Evolutionary conservation across 2,329 filamentous ascomycete species (phyloP).

Genomic region (Orbilia ellipsospora): DNA sequence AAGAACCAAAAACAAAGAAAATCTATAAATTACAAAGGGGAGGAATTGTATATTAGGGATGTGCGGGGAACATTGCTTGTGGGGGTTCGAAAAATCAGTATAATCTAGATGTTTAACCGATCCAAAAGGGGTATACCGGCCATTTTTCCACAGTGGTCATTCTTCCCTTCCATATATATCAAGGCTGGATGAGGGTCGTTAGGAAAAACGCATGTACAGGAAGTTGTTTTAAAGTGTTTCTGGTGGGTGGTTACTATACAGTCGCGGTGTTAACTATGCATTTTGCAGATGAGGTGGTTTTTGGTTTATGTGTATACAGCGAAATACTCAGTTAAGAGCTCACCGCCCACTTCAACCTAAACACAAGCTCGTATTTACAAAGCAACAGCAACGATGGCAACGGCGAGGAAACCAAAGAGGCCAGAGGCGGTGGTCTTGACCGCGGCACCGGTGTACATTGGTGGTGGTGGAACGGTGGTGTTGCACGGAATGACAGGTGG

Average conservation of each 20-base stretch:
- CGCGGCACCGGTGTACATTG: slow-evolving; percentile 50
- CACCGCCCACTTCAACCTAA: neutral
- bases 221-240: too few relatives aligned
- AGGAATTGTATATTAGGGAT: neutral
- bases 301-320: neutral
- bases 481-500: slow-evolving; percentile 36
- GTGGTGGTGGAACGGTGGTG: slow-evolving; percentile 42
- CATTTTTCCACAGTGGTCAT: neutral
- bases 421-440: slow-evolving; percentile 45
- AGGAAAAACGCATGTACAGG: too few relatives aligned
- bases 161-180: neutral
- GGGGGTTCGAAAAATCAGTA: too few relatives aligned
- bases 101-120: too few relatives aligned
- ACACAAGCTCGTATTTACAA: slow-evolving; percentile 17
- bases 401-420: slow-evolving; percentile 30
- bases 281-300: too few relatives aligned
- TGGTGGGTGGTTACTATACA: too few relatives aligned
- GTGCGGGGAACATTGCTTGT: too few relatives aligned
- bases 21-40: slow-evolving; percentile 41
- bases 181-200: too few relatives aligned
- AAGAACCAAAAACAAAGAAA: slow-evolving; percentile 4
- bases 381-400: slow-evolving; percentile 33
- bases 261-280: too few relatives aligned
- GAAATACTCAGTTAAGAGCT: slow-evolving; percentile 12
- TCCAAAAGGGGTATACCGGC: too few relatives aligned